Percentiles rank a stretch among this genome's conserved stretches.
These are phyloP conservation scores for Tricholoma sp. DNA, from an alignment of 768 basidiomycete genomes.

Conservation along the genomic window DNA sequence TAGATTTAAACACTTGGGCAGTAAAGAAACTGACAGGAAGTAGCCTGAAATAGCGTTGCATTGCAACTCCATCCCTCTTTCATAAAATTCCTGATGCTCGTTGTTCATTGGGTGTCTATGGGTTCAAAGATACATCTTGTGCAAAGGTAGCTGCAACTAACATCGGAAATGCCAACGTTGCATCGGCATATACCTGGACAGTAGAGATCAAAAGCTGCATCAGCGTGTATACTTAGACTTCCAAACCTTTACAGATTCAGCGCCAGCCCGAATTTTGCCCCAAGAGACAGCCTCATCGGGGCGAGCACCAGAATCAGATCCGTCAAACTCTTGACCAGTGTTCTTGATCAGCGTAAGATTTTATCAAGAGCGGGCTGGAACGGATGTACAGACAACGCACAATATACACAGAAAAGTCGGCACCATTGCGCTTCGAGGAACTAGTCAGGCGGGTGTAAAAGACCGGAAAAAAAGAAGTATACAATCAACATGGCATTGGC, in stretches of 20 bases:
- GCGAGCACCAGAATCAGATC: conserved; percentile 93
- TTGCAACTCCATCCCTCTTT: background rate
- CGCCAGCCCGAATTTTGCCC: conserved; percentile 92
- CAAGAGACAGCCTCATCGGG: conserved; percentile 98
- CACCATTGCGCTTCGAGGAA: conserved; percentile 79
- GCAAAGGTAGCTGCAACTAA: conserved; percentile 95
- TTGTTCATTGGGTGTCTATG: background rate
- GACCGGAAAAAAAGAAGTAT: conserved; percentile 19
- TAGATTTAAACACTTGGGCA: background rate
- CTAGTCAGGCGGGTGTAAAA: conserved; percentile 6
- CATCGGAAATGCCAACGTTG: conserved; percentile 93
- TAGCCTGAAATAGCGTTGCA: background rate
- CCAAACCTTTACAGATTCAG: conserved; percentile 76
- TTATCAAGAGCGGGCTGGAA: background rate
- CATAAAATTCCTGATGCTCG: background rate
- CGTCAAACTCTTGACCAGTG: conserved; percentile 98
- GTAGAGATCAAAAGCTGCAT: conserved; percentile 5
- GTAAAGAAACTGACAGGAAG: background rate
- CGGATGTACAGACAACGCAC: conserved; percentile 35
- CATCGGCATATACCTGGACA: conserved; percentile 82
- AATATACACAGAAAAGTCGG: conserved; percentile 95
- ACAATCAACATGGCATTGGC: conserved; percentile 99
- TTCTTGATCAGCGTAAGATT: conserved; percentile 49
- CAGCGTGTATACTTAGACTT: background rate
- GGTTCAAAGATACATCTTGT: conserved; percentile 23